A percentile compares a stretch with the other conserved stretches of the same genome.
These are phyloP conservation scores for Solanum arcanum DNA, from an alignment of 257 asterid species.

Conservation along the genomic window DNA sequence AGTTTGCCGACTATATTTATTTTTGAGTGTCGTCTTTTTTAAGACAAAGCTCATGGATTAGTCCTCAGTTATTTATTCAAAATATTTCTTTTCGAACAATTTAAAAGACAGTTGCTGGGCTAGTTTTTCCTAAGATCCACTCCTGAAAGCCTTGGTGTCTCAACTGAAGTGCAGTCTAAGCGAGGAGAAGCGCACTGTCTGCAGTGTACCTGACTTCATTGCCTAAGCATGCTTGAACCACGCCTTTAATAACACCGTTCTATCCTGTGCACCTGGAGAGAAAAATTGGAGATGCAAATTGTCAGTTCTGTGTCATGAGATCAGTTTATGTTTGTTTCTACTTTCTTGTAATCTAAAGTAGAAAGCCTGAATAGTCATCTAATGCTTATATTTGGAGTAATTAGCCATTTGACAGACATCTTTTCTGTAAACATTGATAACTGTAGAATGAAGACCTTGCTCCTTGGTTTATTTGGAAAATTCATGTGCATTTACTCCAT, in stretches of 20 bases:
- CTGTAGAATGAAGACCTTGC: not conserved
- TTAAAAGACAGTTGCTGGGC: not conserved
- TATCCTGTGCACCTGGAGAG: not conserved
- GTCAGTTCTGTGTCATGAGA: not conserved
- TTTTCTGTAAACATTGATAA: not conserved
- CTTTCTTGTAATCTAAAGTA: not conserved
- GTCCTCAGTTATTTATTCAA: not conserved
- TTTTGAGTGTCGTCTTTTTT: not conserved
- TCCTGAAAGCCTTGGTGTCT: not conserved
- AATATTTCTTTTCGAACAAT: not conserved
- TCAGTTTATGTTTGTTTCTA: not conserved
- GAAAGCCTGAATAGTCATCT: not conserved
- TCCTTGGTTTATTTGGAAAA: not conserved
- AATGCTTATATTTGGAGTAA: not conserved
- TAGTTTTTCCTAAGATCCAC: not conserved
- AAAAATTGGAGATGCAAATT: not conserved
- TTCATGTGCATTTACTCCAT: not conserved
- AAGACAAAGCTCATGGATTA: not conserved
- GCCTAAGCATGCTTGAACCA: not conserved
- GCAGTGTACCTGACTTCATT: not conserved
- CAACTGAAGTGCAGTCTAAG: not conserved
- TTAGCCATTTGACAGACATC: not conserved
- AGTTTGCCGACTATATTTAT: not conserved
- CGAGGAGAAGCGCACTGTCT: not conserved
- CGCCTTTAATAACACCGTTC: not conserved